Evolutionary conservation across 352 stramenopile species (phyloP).

Genomic region (Phytopythium boreale): DNA sequence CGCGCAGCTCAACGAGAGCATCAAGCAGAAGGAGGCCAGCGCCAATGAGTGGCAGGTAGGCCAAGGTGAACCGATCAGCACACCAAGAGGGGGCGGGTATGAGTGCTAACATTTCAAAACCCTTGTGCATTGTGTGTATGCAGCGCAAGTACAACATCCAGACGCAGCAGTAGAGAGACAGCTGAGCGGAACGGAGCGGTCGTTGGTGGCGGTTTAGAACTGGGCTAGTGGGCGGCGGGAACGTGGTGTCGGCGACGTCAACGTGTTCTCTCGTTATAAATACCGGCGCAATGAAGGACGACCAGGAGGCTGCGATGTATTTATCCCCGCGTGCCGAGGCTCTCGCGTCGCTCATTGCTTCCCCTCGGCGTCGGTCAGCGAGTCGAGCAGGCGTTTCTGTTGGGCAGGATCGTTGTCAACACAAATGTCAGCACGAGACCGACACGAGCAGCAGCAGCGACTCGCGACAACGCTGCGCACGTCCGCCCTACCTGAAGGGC

Average conservation of each 20-base stretch:
- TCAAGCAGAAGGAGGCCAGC: constrained; percentile 81
- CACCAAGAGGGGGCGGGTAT: background rate
- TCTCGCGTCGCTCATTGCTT: constrained; percentile 18
- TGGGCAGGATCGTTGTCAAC: background rate
- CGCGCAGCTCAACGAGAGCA: constrained; percentile 65
- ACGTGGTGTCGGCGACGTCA: background rate
- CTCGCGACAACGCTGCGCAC: no score
- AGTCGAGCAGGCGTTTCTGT: constrained; percentile 57
- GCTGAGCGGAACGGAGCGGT: background rate
- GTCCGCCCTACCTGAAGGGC: constrained; percentile 61
- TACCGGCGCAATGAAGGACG: constrained; percentile 2
- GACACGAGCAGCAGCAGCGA: background rate
- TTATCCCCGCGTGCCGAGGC: constrained; percentile 19
- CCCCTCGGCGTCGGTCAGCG: constrained; percentile 32
- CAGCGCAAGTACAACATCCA: constrained; percentile 87
- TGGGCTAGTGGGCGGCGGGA: background rate
- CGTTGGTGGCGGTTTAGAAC: background rate
- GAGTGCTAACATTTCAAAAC: background rate
- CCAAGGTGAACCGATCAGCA: background rate
- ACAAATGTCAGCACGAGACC: background rate
- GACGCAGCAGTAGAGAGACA: constrained; percentile 52
- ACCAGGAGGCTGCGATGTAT: constrained; percentile 12
- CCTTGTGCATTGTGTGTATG: background rate
- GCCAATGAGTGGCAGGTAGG: constrained; percentile 81
- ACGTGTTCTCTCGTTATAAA: background rate